These are phyloP conservation scores for Cladosporium sp. DNA, from an alignment of 2,329 filamentous ascomycete genomes.

Conservation along the genomic window DNA sequence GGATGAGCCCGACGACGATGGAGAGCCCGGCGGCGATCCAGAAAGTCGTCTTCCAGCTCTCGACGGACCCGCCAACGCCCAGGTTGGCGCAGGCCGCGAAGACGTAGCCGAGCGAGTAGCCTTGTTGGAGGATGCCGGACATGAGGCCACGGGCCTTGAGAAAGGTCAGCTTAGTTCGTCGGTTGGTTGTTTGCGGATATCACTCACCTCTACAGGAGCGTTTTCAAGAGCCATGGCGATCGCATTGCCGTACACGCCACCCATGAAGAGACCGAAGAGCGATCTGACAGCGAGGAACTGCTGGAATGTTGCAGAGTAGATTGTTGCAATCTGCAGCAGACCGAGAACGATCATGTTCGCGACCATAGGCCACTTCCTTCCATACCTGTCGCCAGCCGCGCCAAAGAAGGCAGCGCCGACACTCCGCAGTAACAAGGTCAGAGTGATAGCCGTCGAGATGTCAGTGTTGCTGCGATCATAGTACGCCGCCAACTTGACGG, in stretches of 20 bases:
- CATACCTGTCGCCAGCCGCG: constrained; percentile 69
- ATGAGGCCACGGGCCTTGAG: constrained; percentile 62
- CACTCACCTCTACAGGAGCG: constrained; percentile 47
- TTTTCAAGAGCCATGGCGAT: constrained; percentile 74
- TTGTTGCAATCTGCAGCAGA: constrained; percentile 68
- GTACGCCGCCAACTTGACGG: constrained; percentile 59
- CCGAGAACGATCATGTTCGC: constrained; percentile 69
- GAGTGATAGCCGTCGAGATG: constrained; percentile 67
- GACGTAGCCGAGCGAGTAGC: constrained; percentile 71
- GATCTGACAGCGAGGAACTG: constrained; percentile 70
- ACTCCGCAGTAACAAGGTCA: constrained; percentile 68
- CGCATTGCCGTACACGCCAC: constrained; percentile 69
- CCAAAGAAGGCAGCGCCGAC: constrained; percentile 72
- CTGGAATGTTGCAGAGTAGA: constrained; percentile 64
- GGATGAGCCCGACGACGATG: constrained; percentile 61
- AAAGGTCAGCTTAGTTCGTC: no score
- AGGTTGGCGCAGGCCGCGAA: constrained; percentile 70
- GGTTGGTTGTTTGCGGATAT: no score
- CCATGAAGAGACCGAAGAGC: constrained; percentile 74
- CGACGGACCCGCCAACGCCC: constrained; percentile 57
- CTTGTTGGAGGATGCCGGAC: constrained; percentile 76
- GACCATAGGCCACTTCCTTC: constrained; percentile 54
- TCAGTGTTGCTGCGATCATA: constrained; percentile 58
- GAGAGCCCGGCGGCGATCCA: constrained; percentile 65
- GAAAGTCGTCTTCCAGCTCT: constrained; percentile 60